Evolutionary conservation across 2,329 filamentous ascomycete species (phyloP).

Genomic region (Pseudogymnoascus sp.): DNA sequence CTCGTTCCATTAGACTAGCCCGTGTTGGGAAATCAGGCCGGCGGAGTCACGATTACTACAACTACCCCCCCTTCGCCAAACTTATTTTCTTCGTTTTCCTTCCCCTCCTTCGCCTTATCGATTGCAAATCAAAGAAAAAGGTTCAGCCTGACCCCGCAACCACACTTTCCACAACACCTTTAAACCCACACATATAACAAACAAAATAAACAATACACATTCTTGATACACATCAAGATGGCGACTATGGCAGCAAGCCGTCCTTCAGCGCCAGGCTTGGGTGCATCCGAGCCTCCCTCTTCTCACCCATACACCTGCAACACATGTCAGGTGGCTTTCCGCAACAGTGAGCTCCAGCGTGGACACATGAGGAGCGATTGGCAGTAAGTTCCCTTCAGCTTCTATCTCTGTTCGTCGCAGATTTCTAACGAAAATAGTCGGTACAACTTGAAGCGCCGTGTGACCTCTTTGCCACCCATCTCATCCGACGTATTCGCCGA

Average conservation of each 20-base stretch:
- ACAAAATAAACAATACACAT: neutral
- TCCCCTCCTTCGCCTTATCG: slow-evolving; percentile 7
- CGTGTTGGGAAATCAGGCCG: neutral
- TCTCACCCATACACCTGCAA: slow-evolving; percentile 96
- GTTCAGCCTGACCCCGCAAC: slow-evolving; percentile 7
- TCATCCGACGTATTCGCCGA: slow-evolving; percentile 90
- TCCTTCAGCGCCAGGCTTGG: slow-evolving; percentile 19
- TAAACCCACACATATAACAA: neutral
- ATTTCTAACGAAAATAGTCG: slow-evolving; percentile 46
- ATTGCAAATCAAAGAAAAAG: slow-evolving; percentile 5
- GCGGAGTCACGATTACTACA: neutral
- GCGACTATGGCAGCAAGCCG: slow-evolving; percentile 39
- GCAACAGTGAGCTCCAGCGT: slow-evolving; percentile 85
- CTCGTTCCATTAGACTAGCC: neutral
- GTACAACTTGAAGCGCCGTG: slow-evolving; percentile 92
- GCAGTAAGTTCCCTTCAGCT: slow-evolving; percentile 60
- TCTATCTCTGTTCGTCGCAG: slow-evolving; percentile 11
- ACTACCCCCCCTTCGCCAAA: neutral
- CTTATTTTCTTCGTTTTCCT: slow-evolving; percentile 8
- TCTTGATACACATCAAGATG: slow-evolving; percentile 33
- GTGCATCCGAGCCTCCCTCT: slow-evolving; percentile 30
- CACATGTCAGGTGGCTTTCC: slow-evolving; percentile 93
- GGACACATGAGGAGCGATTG: slow-evolving; percentile 97
- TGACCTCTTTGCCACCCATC: slow-evolving; percentile 83
- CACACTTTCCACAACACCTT: neutral